Conservation (phyloP, 306 rosid species). For the Senna tora region DNA sequence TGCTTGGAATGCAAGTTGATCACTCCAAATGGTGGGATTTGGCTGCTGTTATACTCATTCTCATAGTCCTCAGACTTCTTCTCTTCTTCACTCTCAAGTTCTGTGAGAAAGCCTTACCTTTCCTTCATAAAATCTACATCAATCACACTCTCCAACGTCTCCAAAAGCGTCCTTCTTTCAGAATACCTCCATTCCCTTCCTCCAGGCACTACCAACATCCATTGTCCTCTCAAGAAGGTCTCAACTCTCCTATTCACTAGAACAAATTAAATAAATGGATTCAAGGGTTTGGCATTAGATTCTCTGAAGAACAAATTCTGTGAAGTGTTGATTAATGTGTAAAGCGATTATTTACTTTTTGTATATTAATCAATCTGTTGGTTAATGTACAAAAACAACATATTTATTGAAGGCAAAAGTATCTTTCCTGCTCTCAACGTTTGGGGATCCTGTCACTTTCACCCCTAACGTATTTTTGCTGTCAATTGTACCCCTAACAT, state of each 20-base stretch:
- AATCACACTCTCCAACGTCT: constrained; percentile 62
- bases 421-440: too few species aligned
- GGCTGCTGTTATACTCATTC: constrained; percentile 58
- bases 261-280: too few species aligned
- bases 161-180: constrained; percentile 77
- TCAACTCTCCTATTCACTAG: constrained; percentile 71
- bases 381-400: too few species aligned
- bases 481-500: too few species aligned
- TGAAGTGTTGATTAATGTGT: too few species aligned
- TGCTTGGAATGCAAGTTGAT: constrained; percentile 68
- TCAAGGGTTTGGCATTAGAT: too few species aligned
- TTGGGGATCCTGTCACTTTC: too few species aligned
- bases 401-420: too few species aligned
- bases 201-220: constrained; percentile 75
- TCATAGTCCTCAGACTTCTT: constrained; percentile 58
- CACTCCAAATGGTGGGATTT: constrained; percentile 94
- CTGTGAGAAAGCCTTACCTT: constrained; percentile 67
- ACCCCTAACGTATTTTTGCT: too few species aligned
- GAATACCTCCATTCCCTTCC: constrained; percentile 70
- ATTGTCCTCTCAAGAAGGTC: constrained; percentile 77
- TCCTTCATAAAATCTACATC: constrained; percentile 49
- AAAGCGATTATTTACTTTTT: too few species aligned
- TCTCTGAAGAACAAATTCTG: too few species aligned
- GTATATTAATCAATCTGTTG: too few species aligned
- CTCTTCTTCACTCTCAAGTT: constrained; percentile 73